phyloP scores from a whole-genome alignment of 1,284 basidiomycete species.

The Sanghuangporus sanghuang region DNA sequence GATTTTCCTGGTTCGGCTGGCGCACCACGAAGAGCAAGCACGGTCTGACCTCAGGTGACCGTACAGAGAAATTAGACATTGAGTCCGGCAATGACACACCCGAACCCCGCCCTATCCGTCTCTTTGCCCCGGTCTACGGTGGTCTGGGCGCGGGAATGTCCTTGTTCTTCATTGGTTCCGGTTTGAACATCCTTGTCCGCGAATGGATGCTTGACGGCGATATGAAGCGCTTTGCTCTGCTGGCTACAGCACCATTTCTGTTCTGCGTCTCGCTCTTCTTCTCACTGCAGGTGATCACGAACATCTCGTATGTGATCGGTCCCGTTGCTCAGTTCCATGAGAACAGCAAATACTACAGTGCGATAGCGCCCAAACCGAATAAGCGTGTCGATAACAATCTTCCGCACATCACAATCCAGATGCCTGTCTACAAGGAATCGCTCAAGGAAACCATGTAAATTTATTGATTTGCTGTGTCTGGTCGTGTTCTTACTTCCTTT shows the following conservation, averaged over 20 bases:
- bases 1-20: conserved; percentile 18
- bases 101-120: conserved; percentile 51
- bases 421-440: conserved; percentile 81
- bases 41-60: conserved; percentile 29
- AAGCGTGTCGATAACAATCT: conserved; percentile 54
- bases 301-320: conserved; percentile 59
- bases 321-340: conserved; percentile 73
- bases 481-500: neutral
- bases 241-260: conserved; percentile 61
- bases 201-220: conserved; percentile 66
- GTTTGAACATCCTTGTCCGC: conserved; percentile 51
- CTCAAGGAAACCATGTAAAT: conserved; percentile 63
- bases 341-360: conserved; percentile 71
- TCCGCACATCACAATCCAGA: conserved; percentile 71
- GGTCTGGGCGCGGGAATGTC: conserved; percentile 65
- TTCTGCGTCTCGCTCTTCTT: conserved; percentile 73
- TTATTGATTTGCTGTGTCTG: neutral
- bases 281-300: conserved; percentile 54
- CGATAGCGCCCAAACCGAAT: conserved; percentile 52
- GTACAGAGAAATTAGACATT: conserved; percentile 33
- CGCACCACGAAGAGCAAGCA: conserved; percentile 14
- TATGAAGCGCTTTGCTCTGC: conserved; percentile 57
- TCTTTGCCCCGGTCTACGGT: conserved; percentile 76
- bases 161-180: conserved; percentile 58
- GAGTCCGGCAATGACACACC: conserved; percentile 44